These are phyloP conservation scores for Vigna reflexopilosa DNA, from an alignment of 306 rosid genomes.

Conservation along the genomic window DNA sequence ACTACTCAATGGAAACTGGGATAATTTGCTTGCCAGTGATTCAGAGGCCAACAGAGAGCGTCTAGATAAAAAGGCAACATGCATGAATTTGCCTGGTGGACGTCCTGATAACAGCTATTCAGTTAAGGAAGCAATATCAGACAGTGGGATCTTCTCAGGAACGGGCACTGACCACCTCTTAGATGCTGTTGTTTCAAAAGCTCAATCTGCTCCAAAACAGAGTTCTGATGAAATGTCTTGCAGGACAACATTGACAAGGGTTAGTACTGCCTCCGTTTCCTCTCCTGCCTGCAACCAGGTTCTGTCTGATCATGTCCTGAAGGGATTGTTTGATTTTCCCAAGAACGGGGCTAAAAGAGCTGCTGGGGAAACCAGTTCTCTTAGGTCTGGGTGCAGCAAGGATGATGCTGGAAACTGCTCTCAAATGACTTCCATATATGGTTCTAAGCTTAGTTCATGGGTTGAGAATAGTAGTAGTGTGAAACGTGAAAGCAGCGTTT, in stretches of 20 bases:
- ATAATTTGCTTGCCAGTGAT: conserved; percentile 51
- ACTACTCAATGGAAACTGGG: conserved; percentile 62
- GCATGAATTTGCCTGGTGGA: conserved; percentile 42
- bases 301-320: conserved; percentile 53
- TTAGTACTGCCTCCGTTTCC: conserved; percentile 67
- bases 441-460: conserved; percentile 91
- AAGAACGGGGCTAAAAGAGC: conserved; percentile 54
- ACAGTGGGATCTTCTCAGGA: conserved; percentile 55
- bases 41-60: conserved; percentile 37
- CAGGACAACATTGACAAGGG: conserved; percentile 77
- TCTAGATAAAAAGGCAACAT: conserved; percentile 44
- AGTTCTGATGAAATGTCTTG: conserved; percentile 81
- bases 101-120: conserved; percentile 54
- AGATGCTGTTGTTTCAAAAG: conserved; percentile 89
- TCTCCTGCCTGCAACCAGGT: conserved; percentile 55
- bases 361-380: conserved; percentile 62
- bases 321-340: conserved; percentile 55
- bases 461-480: conserved; percentile 68
- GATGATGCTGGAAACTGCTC: conserved; percentile 68
- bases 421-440: conserved; percentile 70
- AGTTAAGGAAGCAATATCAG: conserved; percentile 52
- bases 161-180: conserved; percentile 73
- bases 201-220: conserved; percentile 65
- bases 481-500: conserved; percentile 78
- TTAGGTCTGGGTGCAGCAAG: conserved; percentile 67